A percentile compares a stretch with the other conserved stretches of the same genome.
These are phyloP conservation scores for Amphichorda felina DNA, from an alignment of 2,329 filamentous ascomycete genomes.

Conservation along the genomic window DNA sequence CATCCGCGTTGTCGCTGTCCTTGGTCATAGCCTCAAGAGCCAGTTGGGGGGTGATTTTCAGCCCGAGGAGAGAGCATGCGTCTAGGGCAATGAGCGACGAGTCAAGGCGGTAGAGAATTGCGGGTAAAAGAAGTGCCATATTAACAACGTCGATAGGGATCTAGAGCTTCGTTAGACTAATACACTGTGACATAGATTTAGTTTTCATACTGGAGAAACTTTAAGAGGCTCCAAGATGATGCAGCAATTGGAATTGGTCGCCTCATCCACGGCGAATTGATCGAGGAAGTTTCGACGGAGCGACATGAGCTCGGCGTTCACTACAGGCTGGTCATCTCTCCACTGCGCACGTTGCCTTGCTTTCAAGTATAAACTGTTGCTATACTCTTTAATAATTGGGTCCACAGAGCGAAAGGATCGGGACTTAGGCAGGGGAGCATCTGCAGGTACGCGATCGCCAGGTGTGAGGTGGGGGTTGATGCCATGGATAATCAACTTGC, in stretches of 20 bases:
- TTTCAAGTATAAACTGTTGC: slow-evolving; percentile 61
- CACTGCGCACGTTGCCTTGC: slow-evolving; percentile 37
- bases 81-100: slow-evolving; percentile 71
- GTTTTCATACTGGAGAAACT: slow-evolving; percentile 59
- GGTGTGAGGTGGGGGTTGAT: slow-evolving; percentile 48
- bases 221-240: slow-evolving; percentile 66
- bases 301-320: slow-evolving; percentile 61
- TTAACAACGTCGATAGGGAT: slow-evolving; percentile 58
- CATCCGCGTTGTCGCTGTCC: slow-evolving; percentile 73
- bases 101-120: slow-evolving; percentile 76
- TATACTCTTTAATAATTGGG: slow-evolving; percentile 70
- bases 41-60: slow-evolving; percentile 53
- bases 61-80: slow-evolving; percentile 51
- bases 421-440: slow-evolving; percentile 35
- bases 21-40: slow-evolving; percentile 90
- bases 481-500: slow-evolving; percentile 44
- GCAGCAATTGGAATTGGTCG: slow-evolving; percentile 38
- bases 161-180: slow-evolving; percentile 24
- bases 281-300: slow-evolving; percentile 79
- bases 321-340: slow-evolving; percentile 64
- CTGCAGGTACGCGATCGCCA: slow-evolving; percentile 50
- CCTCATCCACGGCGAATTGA: slow-evolving; percentile 42
- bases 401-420: slow-evolving; percentile 25
- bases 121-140: slow-evolving; percentile 67
- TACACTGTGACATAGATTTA: neutral